Conservation (phyloP, 2,329 filamentous ascomycete genomes). For the Cryphonectria japonica region DNA sequence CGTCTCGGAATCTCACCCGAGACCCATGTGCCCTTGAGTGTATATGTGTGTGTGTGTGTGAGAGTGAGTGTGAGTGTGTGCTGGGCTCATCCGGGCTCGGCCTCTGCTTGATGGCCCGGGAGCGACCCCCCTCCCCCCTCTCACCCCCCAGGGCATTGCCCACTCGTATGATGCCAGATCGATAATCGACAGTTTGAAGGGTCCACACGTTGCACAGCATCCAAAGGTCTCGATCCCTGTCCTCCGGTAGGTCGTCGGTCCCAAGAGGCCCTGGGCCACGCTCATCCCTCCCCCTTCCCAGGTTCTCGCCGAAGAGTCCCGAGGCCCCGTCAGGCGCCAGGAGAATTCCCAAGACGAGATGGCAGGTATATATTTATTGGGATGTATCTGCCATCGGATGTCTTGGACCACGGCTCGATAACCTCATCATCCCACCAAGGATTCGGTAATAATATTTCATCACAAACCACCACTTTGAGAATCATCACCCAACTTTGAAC, state of each 20-base stretch:
- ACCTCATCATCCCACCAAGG: constrained; percentile 26
- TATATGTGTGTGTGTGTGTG: background rate
- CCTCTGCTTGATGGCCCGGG: constrained; percentile 8
- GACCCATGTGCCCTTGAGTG: background rate
- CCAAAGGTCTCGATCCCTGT: constrained; percentile 17
- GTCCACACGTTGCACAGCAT: constrained; percentile 28
- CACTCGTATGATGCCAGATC: constrained; percentile 29
- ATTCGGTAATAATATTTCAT: constrained; percentile 9
- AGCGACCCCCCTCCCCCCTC: constrained; percentile 12
- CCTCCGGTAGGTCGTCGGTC: constrained; percentile 5
- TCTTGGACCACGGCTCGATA: constrained; percentile 14
- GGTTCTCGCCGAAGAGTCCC: constrained; percentile 24
- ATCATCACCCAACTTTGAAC: constrained; percentile 6
- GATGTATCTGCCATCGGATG: constrained; percentile 23
- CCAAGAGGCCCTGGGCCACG: constrained; percentile 7
- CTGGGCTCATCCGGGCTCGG: constrained; percentile 18
- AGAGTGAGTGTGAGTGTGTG: background rate
- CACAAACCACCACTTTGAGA: constrained; percentile 3
- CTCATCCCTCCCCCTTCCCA: constrained; percentile 6
- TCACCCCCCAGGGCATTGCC: constrained; percentile 4
- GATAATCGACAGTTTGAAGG: constrained; percentile 29
- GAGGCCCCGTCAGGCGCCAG: constrained; percentile 17
- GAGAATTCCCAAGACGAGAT: constrained; percentile 14
- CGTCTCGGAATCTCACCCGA: constrained; percentile 2
- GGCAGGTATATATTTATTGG: constrained; percentile 29